Conservation (phyloP, 2,329 filamentous ascomycete species). For the Conoideocrella luteorostrata region DNA sequence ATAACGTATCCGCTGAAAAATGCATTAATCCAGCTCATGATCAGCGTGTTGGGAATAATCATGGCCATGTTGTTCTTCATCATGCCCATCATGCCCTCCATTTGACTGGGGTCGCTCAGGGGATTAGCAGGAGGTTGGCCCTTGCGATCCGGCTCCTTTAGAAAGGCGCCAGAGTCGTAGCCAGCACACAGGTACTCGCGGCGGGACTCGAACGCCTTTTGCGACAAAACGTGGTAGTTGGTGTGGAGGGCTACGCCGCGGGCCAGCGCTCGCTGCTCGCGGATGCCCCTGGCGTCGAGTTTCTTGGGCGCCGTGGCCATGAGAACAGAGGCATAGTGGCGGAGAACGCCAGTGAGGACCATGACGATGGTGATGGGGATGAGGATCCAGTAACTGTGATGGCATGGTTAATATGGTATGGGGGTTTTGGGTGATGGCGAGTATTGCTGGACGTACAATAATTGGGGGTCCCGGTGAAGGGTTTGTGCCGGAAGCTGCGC, state of each 20-base stretch:
- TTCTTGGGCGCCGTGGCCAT: constrained; percentile 82
- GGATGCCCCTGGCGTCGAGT: constrained; percentile 65
- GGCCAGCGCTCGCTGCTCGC: constrained; percentile 79
- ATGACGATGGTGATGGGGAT: constrained; percentile 97
- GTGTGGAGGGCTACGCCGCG: constrained; percentile 78
- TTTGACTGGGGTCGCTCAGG: constrained; percentile 88
- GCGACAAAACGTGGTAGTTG: constrained; percentile 75
- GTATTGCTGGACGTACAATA: constrained; percentile 65
- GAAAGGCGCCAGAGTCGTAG: constrained; percentile 78
- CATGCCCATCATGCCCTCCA: constrained; percentile 99
- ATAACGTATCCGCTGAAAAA: constrained; percentile 99
- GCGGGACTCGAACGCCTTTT: constrained; percentile 68
- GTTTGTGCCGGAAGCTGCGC: constrained; percentile 82
- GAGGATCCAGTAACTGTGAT: constrained; percentile 89
- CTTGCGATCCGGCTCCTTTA: constrained; percentile 81
- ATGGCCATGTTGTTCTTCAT: constrained; percentile 99
- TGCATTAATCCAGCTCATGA: constrained; percentile 99
- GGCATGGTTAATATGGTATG: not conserved
- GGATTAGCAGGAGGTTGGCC: constrained; percentile 89
- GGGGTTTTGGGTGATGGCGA: not conserved
- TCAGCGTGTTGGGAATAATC: constrained; percentile 97
- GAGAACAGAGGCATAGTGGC: constrained; percentile 92
- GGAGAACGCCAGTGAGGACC: constrained; percentile 91
- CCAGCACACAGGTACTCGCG: constrained; percentile 75
- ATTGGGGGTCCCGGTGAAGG: constrained; percentile 95